These are phyloP conservation scores for Hypoxylon sp. DNA, from an alignment of 2,329 filamentous ascomycete genomes.

Conservation along the genomic window DNA sequence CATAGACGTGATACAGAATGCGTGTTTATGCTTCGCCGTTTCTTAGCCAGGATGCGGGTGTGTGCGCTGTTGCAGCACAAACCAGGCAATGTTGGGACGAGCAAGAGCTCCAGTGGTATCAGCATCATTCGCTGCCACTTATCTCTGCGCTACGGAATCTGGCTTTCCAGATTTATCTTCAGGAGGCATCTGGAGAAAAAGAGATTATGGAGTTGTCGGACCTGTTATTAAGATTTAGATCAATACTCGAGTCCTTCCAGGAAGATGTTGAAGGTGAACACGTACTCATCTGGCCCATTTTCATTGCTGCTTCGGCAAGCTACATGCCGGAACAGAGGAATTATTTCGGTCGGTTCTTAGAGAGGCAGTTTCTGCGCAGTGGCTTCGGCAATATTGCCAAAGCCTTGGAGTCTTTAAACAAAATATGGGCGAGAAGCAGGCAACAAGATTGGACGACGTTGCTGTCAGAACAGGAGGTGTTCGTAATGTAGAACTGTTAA, in stretches of 20 bases:
- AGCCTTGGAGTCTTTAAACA: not conserved
- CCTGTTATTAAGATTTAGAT: not conserved
- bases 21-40: constrained; percentile 2
- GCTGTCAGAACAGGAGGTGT: constrained; percentile 6
- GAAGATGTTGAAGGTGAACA: not conserved
- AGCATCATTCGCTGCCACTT: not conserved
- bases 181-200: not conserved
- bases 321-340: not conserved
- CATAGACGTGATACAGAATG: not conserved
- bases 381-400: not conserved
- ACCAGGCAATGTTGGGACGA: not conserved
- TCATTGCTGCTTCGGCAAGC: constrained; percentile 14
- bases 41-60: not conserved
- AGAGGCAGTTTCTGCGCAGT: not conserved
- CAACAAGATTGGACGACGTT: constrained; percentile 10
- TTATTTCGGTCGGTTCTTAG: not conserved
- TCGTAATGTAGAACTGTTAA: constrained; percentile 1
- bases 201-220: not conserved
- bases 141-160: not conserved
- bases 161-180: constrained; percentile 3
- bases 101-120: not conserved
- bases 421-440: not conserved
- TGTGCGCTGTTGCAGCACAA: not conserved
- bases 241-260: constrained; percentile 6
- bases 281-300: constrained; percentile 6